phyloP scores from a whole-genome alignment of 768 basidiomycete species.

The Cystobasidium tubakii region DNA sequence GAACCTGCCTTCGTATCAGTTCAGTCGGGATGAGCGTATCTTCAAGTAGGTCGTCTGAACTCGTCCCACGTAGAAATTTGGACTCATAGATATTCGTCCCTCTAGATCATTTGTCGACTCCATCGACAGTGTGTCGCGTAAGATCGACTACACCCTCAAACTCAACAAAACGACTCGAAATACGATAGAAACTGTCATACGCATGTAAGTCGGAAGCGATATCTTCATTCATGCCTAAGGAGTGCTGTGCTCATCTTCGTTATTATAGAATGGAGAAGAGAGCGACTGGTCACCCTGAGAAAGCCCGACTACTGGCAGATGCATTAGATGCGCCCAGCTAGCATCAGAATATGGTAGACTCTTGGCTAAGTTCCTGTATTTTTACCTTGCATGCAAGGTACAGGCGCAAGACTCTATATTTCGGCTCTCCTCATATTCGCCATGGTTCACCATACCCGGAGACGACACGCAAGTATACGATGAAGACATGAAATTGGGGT shows the following conservation, averaged over 20 bases:
- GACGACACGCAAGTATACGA: too few relatives aligned
- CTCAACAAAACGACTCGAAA: neutral
- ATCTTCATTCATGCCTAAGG: neutral
- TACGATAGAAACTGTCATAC: neutral
- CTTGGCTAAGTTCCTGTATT: neutral
- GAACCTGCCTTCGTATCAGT: conserved; percentile 35
- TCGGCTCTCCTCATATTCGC: too few relatives aligned
- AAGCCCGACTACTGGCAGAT: neutral
- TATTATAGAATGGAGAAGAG: conserved; percentile 15
- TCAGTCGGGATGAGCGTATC: conserved; percentile 35
- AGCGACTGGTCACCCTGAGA: conserved; percentile 24
- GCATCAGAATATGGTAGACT: too few relatives aligned
- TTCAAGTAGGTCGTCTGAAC: conserved; percentile 19
- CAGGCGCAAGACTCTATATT: too few relatives aligned
- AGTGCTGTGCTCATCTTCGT: neutral
- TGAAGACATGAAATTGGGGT: too few relatives aligned
- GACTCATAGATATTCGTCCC: too few relatives aligned
- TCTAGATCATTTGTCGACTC: conserved; percentile 29
- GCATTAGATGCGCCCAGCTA: conserved; percentile 13
- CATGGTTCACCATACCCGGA: too few relatives aligned
- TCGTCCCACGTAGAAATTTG: too few relatives aligned
- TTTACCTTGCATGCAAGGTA: neutral
- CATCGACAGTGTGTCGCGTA: neutral
- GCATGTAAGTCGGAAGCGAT: conserved; percentile 3
- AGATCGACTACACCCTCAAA: conserved; percentile 7